Base-by-base conservation (phyloP, 2,329 filamentous ascomycete species). In the Verticillium zaregamsianum region DNA sequence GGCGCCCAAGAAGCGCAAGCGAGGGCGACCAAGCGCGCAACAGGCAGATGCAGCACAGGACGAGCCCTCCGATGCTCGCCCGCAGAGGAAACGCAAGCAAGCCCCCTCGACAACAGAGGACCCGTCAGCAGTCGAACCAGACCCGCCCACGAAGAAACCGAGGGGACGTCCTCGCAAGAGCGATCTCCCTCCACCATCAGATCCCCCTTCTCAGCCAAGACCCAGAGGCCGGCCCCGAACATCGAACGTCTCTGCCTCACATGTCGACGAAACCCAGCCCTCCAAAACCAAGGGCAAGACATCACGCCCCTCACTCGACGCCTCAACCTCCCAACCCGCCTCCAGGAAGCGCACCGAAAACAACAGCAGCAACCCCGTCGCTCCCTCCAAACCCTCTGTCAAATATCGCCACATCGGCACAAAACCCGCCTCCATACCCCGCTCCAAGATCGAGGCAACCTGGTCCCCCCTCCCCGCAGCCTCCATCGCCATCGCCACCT, bases 401-500 rank as follows among this genome's bases (percentile, higher is more conserved):
- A 67, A 77, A 64, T 86, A 83, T 70, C 79, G 80, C 55, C 81
- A 85, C 66, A 74, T 89, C 57, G 76, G 79, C 7, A 73, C 83
- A 15, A 78, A 77, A 33, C 81, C 78, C 14, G 81, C 80, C 39
- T 78, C 77, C 52, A 78, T 92, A 54, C 84, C 86, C n/a, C 84
- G 82, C 64, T 81, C 83, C 32, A 83, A 81, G 40, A 90, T 96
- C 62, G 82, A 90, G 52, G 76, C 87, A 52, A 91, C 89, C 70
- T 92, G 89, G 89, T 77, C 79, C 3, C 78, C 84, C 6, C 79
- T 91, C 5, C 79, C 84, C 5, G 71, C 76, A 7, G 73, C 79
- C 28, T 84, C 87, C 52, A 74, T 90, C 60, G 76, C 81, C 8
- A 81, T 82, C 59, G 79, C 89, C n/a, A 76, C 79, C 20, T 72